Evolutionary conservation across 495 filamentous ascomycete species (phyloP).

Genomic region (Thermochaetoides thermophila): DNA sequence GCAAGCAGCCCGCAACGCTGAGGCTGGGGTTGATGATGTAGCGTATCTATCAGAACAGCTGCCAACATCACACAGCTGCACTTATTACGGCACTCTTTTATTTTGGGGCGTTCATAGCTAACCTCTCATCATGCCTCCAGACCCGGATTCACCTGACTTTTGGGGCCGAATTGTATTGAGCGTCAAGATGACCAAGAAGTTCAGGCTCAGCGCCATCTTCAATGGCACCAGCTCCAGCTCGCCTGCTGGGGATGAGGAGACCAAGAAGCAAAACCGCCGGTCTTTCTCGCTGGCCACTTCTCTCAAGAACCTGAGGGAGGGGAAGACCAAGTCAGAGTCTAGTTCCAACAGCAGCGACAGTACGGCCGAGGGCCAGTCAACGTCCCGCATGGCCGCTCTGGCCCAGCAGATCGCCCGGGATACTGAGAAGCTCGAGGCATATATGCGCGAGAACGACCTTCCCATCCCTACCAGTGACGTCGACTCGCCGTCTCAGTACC

Average conservation of each 20-base stretch:
- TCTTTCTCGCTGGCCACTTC: conserved; percentile 14
- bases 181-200: conserved; percentile 23
- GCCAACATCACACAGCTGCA: too few species aligned
- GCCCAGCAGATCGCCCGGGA: conserved; percentile 24
- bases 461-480: conserved; percentile 24
- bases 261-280: conserved; percentile 18
- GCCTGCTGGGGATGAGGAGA: conserved; percentile 11
- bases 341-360: background rate
- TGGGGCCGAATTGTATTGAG: too few species aligned
- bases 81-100: too few species aligned
- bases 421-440: conserved; percentile 27
- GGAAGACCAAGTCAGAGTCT: background rate
- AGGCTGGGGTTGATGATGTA: too few species aligned
- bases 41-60: too few species aligned
- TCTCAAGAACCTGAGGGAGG: conserved; percentile 3
- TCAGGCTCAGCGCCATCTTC: conserved; percentile 21
- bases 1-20: too few species aligned
- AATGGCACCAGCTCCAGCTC: conserved; percentile 15
- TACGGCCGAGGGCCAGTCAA: conserved; percentile 3
- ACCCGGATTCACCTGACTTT: too few species aligned
- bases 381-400: conserved; percentile 22
- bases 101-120: too few species aligned
- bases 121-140: too few species aligned
- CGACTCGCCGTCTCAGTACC: conserved; percentile 24
- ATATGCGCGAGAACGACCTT: conserved; percentile 23